A percentile compares a stretch with the other conserved stretches of the same genome.
These are phyloP conservation scores for Kockovaella imperatae DNA, from an alignment of 768 basidiomycete species.

Conservation along the genomic window DNA sequence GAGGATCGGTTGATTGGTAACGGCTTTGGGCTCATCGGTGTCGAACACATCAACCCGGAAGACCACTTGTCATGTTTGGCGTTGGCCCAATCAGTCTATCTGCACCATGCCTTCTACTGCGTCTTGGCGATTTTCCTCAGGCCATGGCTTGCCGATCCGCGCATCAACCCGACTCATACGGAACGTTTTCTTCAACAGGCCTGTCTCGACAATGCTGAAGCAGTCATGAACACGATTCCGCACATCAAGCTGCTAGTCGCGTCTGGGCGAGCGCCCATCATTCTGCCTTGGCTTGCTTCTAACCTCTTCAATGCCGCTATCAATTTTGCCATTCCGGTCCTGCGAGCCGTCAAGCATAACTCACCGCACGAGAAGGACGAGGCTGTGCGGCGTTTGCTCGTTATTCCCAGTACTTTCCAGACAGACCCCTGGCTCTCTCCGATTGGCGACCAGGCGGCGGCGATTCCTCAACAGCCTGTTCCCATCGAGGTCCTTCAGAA, in stretches of 20 bases:
- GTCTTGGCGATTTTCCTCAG: constrained; percentile 3
- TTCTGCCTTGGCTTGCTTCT: constrained; percentile 5
- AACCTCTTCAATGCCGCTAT: constrained; percentile 20
- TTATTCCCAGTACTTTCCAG: constrained; percentile 5
- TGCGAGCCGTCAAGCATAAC: constrained; percentile 9
- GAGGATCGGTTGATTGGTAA: constrained; percentile 1
- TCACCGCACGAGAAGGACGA: neutral
- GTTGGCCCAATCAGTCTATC: constrained; percentile 1
- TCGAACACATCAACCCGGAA: constrained; percentile 1
- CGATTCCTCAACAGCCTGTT: neutral
- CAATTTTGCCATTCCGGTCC: constrained; percentile 13
- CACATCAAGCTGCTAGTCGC: constrained; percentile 2
- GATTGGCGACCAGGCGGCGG: no score
- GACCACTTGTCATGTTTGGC: neutral
- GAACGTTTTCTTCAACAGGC: constrained; percentile 8
- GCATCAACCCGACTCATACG: neutral
- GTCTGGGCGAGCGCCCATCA: constrained; percentile 7
- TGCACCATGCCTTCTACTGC: constrained; percentile 8
- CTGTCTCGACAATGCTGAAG: constrained; percentile 11
- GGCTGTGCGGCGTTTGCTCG: constrained; percentile 4
- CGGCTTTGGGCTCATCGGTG: neutral
- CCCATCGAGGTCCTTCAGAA: constrained; percentile 1
- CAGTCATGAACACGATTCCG: constrained; percentile 6
- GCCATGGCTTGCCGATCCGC: constrained; percentile 7
- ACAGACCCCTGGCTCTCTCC: neutral